Percentiles rank a stretch among this genome's conserved stretches.
These are phyloP conservation scores for Neurospora tetraspora DNA, from an alignment of 495 filamentous ascomycete genomes.

Conservation along the genomic window DNA sequence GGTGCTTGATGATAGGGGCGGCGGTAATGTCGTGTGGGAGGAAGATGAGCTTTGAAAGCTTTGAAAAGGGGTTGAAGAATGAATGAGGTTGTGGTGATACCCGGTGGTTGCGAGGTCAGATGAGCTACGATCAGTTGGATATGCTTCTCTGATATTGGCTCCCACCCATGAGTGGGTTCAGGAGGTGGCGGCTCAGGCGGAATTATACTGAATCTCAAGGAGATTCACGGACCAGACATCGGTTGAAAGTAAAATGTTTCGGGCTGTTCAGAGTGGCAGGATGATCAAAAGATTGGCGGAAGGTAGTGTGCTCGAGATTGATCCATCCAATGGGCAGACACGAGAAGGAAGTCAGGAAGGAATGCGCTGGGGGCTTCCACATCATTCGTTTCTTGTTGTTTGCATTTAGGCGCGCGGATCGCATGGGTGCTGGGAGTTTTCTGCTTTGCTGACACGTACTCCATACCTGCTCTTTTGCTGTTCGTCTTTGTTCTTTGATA, in stretches of 20 bases:
- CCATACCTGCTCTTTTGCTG: neutral
- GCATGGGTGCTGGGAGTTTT: neutral
- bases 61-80: neutral
- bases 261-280: neutral
- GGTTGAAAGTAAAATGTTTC: neutral
- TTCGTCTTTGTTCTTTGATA: neutral
- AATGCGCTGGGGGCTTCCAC: neutral
- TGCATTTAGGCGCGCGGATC: neutral
- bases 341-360: neutral
- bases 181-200: neutral
- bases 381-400: neutral
- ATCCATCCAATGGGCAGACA: neutral
- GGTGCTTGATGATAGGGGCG: conserved; percentile 49
- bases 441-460: neutral
- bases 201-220: neutral
- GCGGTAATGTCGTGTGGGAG: conserved; percentile 22
- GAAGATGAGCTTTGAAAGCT: conserved; percentile 20
- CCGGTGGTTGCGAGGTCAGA: neutral
- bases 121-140: neutral
- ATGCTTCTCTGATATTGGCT: neutral
- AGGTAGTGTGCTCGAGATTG: neutral
- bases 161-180: neutral
- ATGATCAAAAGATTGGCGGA: neutral
- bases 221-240: neutral
- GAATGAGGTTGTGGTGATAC: neutral